Conservation (phyloP, 1,284 basidiomycete species). For the Inonotus hispidus region DNA sequence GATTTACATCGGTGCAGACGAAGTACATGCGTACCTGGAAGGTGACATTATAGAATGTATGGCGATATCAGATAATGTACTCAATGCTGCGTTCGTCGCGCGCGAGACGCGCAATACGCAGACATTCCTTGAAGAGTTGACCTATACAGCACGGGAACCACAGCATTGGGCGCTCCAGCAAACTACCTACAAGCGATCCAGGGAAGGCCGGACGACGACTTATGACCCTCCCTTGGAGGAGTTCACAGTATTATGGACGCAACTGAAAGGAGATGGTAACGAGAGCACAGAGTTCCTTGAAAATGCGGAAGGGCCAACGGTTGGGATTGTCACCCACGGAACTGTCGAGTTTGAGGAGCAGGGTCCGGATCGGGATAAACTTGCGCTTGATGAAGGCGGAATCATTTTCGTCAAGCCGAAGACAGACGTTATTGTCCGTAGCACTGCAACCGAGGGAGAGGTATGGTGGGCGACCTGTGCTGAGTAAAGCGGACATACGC, state of each 20-base stretch:
- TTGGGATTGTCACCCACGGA: slow-evolving; percentile 20
- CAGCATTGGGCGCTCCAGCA: slow-evolving; percentile 18
- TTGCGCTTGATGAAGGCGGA: slow-evolving; percentile 14
- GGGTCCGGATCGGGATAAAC: slow-evolving; percentile 4
- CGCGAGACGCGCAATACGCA: slow-evolving; percentile 26
- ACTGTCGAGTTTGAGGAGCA: slow-evolving; percentile 10
- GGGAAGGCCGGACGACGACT: slow-evolving; percentile 15
- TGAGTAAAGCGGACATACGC: background rate
- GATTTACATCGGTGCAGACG: slow-evolving; percentile 57
- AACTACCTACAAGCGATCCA: slow-evolving; percentile 15
- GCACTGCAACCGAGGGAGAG: slow-evolving; percentile 7
- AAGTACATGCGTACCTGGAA: slow-evolving; percentile 63
- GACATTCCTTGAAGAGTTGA: slow-evolving; percentile 19
- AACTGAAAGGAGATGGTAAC: slow-evolving; percentile 4
- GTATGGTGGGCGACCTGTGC: slow-evolving; percentile 21
- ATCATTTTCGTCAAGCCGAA: slow-evolving; percentile 18
- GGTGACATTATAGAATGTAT: slow-evolving; percentile 41
- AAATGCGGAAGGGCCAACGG: slow-evolving; percentile 17
- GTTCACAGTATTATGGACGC: slow-evolving; percentile 22
- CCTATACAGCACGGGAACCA: slow-evolving; percentile 18
- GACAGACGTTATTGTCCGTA: slow-evolving; percentile 10
- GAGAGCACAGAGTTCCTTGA: slow-evolving; percentile 11
- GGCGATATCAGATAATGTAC: slow-evolving; percentile 33
- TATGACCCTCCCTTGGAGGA: slow-evolving; percentile 22
- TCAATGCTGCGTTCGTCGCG: slow-evolving; percentile 32